These are phyloP conservation scores for Scopulariopsis brevicaulis DNA, from an alignment of 2,329 filamentous ascomycete genomes.

Conservation along the genomic window DNA sequence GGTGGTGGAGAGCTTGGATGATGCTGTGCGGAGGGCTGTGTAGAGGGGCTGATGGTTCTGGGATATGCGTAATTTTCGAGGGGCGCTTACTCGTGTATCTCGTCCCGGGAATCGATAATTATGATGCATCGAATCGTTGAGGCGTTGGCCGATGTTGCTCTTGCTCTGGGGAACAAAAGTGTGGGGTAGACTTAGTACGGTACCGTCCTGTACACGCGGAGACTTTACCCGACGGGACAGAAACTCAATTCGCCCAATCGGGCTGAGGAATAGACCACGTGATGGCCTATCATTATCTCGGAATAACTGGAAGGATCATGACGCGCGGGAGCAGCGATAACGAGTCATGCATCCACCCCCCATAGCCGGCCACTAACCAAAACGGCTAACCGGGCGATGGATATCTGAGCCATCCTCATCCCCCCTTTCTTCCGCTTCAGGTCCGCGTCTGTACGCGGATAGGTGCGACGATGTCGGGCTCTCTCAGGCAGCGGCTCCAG, in stretches of 20 bases:
- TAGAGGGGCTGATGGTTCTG: background rate
- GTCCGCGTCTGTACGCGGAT: background rate
- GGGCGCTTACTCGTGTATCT: no score
- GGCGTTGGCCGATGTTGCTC: no score
- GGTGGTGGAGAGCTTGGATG: constrained; percentile 38
- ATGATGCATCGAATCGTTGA: no score
- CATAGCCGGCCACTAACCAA: background rate
- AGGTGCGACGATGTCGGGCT: background rate
- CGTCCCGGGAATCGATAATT: no score
- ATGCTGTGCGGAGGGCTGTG: constrained; percentile 8
- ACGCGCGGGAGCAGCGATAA: background rate
- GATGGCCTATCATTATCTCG: background rate
- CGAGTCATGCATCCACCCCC: background rate
- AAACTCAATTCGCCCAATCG: background rate
- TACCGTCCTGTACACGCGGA: no score
- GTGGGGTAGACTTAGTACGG: no score
- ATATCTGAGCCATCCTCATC: background rate
- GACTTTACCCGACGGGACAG: no score
- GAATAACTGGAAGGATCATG: background rate
- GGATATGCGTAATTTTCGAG: background rate
- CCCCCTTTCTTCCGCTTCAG: background rate
- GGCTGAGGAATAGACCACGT: background rate
- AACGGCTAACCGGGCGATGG: background rate
- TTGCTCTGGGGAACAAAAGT: no score
- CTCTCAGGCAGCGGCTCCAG: background rate